Base-by-base conservation (phyloP, 352 stramenopile species). In the Aphanomyces stellatus region DNA sequence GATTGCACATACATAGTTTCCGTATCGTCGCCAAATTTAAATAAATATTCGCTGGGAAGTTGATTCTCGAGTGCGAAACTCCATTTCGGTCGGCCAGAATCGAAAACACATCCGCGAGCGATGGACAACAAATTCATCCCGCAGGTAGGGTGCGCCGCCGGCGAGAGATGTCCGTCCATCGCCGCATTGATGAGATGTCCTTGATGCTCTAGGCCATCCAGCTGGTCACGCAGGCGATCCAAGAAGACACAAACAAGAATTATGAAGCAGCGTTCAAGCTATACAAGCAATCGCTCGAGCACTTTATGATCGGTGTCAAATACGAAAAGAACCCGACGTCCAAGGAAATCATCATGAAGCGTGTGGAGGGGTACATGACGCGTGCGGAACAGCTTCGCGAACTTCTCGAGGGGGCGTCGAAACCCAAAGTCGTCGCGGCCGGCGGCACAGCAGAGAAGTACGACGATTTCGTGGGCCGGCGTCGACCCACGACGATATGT, bases 121-220 rank as follows among this genome's bases (percentile, higher is more conserved):
- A 91, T 95, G 86, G 86, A 95, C 79, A 95, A 95, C 76, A 92
- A 88, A 76, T 93, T 95, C 72, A 95, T 95, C 62, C 86, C 86
- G 65, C 86, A 95, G 60, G 60, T 67, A 43, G n/a, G 6, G n/a
- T 24, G 43, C 8, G 34, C 37, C 13, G 46, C 25, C 37, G 59
- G 13, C 28, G 37, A 35, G 13, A 15, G 17, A 70, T n/a, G 17
- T 43, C 8, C 37, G 37, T 17, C 37, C 17, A 17, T 43, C 8
- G 17, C 17, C 37, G 8, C 37, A 43, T 43, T 8, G 31, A 65
- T 17, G 64, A 46, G 37, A 19, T 19, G 13, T 19, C 34, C 48
- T 41, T 19, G 8, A 11, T 28, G 6, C 51, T 27, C 17, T 61
- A 64, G 80, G 87, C 87, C 69, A 94, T 95, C 64, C 85, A 93